Conservation (phyloP, 108 stramenopile species). For the Skeletonema menzelii region DNA sequence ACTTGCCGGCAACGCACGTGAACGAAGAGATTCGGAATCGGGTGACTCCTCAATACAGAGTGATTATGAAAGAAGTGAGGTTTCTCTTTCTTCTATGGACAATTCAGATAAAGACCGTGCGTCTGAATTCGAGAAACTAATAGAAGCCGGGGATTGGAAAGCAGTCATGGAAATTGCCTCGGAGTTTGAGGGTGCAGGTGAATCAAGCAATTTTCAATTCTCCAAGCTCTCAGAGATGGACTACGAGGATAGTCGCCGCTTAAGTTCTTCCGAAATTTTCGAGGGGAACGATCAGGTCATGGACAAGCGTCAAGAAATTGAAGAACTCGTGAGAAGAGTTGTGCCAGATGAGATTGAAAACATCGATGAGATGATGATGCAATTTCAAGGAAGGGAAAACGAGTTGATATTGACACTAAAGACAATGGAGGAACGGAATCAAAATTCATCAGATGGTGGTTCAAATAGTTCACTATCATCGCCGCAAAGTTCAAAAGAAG, state of each 20-base stretch:
- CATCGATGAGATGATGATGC: conserved; percentile 13
- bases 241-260: not conserved
- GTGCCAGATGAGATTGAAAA: conserved; percentile 57
- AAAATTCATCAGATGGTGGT: not conserved
- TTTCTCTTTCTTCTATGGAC: not conserved
- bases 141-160: conserved; percentile 50
- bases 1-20: conserved; percentile 57
- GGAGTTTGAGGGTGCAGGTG: conserved; percentile 38
- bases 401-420: conserved; percentile 5
- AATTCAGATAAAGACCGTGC: conserved; percentile 19
- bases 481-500: not conserved
- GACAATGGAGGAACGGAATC: conserved; percentile 12
- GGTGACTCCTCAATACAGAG: not conserved
- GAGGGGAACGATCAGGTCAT: not conserved
- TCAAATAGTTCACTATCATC: not conserved
- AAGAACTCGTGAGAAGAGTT: conserved; percentile 49
- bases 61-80: not conserved
- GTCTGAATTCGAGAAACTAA: conserved; percentile 36
- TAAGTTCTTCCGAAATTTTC: conserved; percentile 15
- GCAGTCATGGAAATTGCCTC: conserved; percentile 41
- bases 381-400: conserved; percentile 13
- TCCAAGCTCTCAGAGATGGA: conserved; percentile 4
- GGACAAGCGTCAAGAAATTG: conserved; percentile 22
- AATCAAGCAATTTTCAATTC: conserved; percentile 12
- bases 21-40: conserved; percentile 2